Evolutionary conservation across 306 rosid species (phyloP).

Genomic region (Acacia melanoxylon): DNA sequence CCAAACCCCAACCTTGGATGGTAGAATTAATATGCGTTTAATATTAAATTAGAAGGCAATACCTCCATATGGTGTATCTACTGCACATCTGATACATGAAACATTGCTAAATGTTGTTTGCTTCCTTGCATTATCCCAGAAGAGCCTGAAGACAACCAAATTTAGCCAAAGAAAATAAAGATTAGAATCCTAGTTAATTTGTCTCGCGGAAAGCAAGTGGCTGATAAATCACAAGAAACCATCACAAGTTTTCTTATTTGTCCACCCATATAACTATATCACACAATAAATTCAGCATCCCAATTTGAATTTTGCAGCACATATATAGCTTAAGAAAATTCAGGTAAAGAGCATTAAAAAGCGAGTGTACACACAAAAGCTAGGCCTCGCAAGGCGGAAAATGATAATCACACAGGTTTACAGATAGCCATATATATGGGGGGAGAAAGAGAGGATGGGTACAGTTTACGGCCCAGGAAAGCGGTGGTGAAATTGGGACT

Average conservation of each 20-base stretch:
- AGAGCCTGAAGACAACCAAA: constrained; percentile 39
- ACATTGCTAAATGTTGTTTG: neutral
- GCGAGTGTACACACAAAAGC: neutral
- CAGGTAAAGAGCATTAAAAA: neutral
- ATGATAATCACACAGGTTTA: neutral
- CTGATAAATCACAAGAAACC: neutral
- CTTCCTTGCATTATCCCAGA: constrained; percentile 37
- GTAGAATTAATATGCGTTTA: neutral
- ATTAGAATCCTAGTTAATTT: neutral
- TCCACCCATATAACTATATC: neutral
- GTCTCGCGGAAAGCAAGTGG: neutral
- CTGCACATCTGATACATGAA: constrained; percentile 53
- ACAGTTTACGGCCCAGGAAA: constrained; percentile 61
- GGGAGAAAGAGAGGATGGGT: constrained; percentile 23
- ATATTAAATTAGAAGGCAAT: neutral
- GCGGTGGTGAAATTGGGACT: constrained; percentile 52
- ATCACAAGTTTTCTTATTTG: neutral
- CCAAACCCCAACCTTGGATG: neutral
- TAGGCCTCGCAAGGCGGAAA: neutral
- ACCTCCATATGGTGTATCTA: constrained; percentile 85
- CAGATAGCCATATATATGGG: neutral
- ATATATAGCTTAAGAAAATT: neutral
- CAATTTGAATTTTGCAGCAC: neutral
- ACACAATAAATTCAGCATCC: neutral
- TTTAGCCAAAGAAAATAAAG: neutral